Evolutionary conservation across 768 basidiomycete genomes (phyloP), one percentile per base, ranked within the genome.

Genomic region (Fistulinella prunicolor): DNA sequence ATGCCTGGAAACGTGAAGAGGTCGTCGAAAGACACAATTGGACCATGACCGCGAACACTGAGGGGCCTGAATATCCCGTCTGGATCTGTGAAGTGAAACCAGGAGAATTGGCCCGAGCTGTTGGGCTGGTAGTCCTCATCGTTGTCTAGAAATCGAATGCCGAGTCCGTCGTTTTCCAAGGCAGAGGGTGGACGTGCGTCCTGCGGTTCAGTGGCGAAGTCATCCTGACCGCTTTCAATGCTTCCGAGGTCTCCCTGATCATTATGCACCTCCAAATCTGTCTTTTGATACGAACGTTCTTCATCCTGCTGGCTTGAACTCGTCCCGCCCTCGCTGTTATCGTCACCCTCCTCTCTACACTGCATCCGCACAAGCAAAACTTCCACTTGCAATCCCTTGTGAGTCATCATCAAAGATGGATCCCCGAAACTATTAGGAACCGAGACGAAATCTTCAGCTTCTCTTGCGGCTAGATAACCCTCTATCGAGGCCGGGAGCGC

Each of bases 371-470:
- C 47, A 3, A 51, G 41, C 20, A 51, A 9, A 9, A 51, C 37
- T 22, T 51, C 50, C 20, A 51, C 24, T n/a, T 51, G 24, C 22
- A 51, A 35, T 16, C 47, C 50, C 10, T 50, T 50, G 42, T 38
- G 41, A 16, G 42, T 50, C 40, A 43, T 36, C 37, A 35, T 29
- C 24, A 51, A 13, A 20, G 30, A 44, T n/a, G 50, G 42, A 50
- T 50, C 50, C 9, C 50, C 48, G 12, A 29, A 51, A 8, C 1
- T 3, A 9, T 44, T 40, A 42, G 49, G 48, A 51, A 40, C 42
- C 3, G 38, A 40, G 9, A 38, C 20, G 3, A 4, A 43, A 17
- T 14, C 13, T 0, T 29, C 38, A 0, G 51, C 51, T 20, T n/a
- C 38, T 21, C 32, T 51, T 8, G 42, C 49, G 19, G 32, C 51